These are phyloP conservation scores for Bryopsis sp. DNA, from an alignment of 139 green algal species.

Conservation along the genomic window DNA sequence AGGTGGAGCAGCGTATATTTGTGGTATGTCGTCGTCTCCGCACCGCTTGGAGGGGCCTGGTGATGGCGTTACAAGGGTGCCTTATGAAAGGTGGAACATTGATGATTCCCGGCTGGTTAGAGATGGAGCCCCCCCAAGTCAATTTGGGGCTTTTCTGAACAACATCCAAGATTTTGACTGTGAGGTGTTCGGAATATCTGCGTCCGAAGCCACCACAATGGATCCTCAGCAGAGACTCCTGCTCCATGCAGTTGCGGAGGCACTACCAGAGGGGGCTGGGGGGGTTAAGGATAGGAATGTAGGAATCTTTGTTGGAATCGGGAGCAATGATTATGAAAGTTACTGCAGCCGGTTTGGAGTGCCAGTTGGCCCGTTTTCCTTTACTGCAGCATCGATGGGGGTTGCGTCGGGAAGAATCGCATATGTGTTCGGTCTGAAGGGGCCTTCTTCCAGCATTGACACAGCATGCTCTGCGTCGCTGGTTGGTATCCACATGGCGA, in stretches of 20 bases:
- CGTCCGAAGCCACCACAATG: constrained; percentile 38
- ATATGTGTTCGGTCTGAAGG: constrained; percentile 51
- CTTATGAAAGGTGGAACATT: constrained; percentile 19
- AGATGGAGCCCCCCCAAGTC: not conserved
- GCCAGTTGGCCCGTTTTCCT: constrained; percentile 34
- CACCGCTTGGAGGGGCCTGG: no score
- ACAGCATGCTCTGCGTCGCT: constrained; percentile 64
- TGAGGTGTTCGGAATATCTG: constrained; percentile 40
- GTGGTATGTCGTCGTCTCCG: not conserved
- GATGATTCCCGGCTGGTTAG: not conserved
- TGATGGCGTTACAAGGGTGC: constrained; percentile 20
- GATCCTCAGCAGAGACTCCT: constrained; percentile 76
- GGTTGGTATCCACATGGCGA: constrained; percentile 44
- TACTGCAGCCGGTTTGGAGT: constrained; percentile 28
- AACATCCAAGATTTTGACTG: constrained; percentile 53
- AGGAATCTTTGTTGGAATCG: constrained; percentile 60
- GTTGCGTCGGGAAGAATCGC: constrained; percentile 53
- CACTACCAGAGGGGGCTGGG: not conserved
- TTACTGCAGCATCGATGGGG: constrained; percentile 33
- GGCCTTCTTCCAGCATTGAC: constrained; percentile 56
- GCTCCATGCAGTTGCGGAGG: constrained; percentile 37
- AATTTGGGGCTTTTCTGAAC: constrained; percentile 51
- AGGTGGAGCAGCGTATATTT: not conserved
- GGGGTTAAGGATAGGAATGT: constrained; percentile 19
- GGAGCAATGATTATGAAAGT: constrained; percentile 49